Evolutionary conservation across 768 basidiomycete species (phyloP), one percentile per base, ranked within the genome.

Genomic region (Pisolithus marmoratus): DNA sequence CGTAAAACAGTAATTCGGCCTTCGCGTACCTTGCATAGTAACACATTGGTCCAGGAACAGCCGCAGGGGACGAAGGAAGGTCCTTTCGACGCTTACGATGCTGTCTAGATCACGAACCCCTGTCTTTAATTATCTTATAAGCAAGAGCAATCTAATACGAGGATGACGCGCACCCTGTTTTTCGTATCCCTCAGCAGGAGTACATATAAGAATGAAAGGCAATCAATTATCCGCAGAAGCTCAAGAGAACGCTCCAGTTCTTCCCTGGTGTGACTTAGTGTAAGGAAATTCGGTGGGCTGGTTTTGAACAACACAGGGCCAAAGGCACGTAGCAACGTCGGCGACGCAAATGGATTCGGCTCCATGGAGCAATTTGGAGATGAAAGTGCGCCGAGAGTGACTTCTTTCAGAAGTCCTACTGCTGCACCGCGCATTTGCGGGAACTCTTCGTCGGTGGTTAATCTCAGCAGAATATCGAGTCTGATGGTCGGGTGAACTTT

Each of bases 391-490:
- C 84, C 77, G 11, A 90, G 63, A 1, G 83, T 68, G 1, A 80
- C 78, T 47, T 90, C 85, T 62, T 84, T 86, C 1, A 88, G 74
- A 2, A 90, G 70, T 0, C 84, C 83, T 0, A 90, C 73, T 0
- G 84, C 78, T 1, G 86, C 84, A 0, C 81, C 79, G 8, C 82
- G 76, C 75, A 90, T 85, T 59, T 85, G 83, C 0, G 83, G 83
- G 43, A 78, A 77, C 15, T 78, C 69, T 5, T 65, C 64, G 51
- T 80, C 72, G 9, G 60, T 55, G 17, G 79, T 74, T 20, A 89
- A 72, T 34, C 81, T 81, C 11, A 71, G 65, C 3, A 90, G 71
- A 8, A 83, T 66, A 38, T 79, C 75, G 15, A 88, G 67, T 3
- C 81, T 77, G 1, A 82, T 57, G 34, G 68, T 58, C 0, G 79